Evolutionary conservation across 2,329 filamentous ascomycete genomes (phyloP).

Genomic region (Pochonia chlamydosporia): DNA sequence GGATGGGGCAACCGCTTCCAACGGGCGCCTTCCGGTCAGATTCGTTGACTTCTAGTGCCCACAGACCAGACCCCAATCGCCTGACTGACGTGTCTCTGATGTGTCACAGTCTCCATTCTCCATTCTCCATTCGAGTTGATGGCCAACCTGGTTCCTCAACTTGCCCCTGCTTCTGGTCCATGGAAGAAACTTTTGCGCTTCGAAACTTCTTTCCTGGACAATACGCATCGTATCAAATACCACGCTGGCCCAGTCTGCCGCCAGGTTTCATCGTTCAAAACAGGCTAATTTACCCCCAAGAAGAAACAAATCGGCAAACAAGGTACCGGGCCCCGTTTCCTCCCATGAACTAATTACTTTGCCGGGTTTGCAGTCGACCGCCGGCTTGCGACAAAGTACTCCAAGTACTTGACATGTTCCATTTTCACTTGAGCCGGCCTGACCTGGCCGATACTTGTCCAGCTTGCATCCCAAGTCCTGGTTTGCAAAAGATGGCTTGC

Average conservation of each 20-base stretch:
- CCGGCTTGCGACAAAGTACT: not conserved
- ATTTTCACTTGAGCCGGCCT: no score
- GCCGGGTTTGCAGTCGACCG: not conserved
- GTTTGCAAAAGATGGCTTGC: no score
- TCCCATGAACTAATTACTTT: not conserved
- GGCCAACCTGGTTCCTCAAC: not conserved
- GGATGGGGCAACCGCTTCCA: not conserved
- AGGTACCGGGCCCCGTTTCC: not conserved
- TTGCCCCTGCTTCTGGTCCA: not conserved
- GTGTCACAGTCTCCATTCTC: no score
- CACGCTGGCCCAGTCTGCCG: not conserved
- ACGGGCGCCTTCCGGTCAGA: not conserved
- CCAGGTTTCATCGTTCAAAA: not conserved
- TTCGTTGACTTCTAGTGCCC: constrained; percentile 1
- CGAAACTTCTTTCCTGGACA: not conserved
- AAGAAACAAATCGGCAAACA: not conserved
- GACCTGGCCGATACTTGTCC: not conserved
- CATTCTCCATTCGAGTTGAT: no score
- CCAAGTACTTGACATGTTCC: not conserved
- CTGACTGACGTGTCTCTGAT: not conserved
- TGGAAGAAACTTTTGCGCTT: not conserved
- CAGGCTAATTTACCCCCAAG: not conserved
- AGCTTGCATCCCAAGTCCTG: not conserved
- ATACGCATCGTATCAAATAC: not conserved
- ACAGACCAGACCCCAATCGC: not conserved